A percentile compares a stretch with the other conserved stretches of the same genome.
Conservation (phyloP, 495 filamentous ascomycete genomes). For the Podospora pseudocomata region DNA sequence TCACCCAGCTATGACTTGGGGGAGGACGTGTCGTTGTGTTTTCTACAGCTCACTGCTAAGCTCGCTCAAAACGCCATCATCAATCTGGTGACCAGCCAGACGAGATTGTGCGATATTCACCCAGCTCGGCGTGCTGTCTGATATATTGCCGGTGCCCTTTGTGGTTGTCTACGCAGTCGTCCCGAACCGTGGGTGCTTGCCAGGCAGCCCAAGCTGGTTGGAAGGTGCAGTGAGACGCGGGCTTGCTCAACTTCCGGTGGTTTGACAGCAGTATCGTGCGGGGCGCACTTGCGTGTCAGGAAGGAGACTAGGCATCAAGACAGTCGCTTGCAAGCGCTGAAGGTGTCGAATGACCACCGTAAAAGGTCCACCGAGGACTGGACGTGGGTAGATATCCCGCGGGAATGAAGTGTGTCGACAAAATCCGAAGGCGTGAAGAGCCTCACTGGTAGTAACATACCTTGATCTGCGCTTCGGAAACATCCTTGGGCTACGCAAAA, state of each 20-base stretch:
- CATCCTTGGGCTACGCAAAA: slow-evolving; percentile 73
- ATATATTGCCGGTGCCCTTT: slow-evolving; percentile 23
- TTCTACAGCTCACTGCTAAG: slow-evolving; percentile 32
- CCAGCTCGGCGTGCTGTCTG: slow-evolving; percentile 23
- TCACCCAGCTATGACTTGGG: slow-evolving; percentile 11
- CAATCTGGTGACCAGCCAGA: slow-evolving; percentile 34
- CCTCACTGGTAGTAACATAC: slow-evolving; percentile 91
- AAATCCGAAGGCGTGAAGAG: slow-evolving; percentile 50
- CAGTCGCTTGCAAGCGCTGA: slow-evolving; percentile 24
- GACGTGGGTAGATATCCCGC: slow-evolving; percentile 43
- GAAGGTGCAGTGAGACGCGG: slow-evolving; percentile 39
- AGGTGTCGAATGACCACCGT: slow-evolving; percentile 21
- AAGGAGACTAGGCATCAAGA: slow-evolving; percentile 40
- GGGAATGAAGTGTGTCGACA: slow-evolving; percentile 45
- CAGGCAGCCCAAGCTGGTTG: slow-evolving; percentile 45
- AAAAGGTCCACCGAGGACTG: slow-evolving; percentile 38
- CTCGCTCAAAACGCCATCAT: slow-evolving; percentile 26
- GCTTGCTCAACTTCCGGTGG: slow-evolving; percentile 46
- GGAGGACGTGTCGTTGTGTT: not conserved
- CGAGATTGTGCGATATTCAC: slow-evolving; percentile 19
- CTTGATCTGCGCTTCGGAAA: slow-evolving; percentile 94
- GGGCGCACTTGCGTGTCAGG: slow-evolving; percentile 28
- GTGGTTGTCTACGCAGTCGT: slow-evolving; percentile 19
- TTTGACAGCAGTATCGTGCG: slow-evolving; percentile 24
- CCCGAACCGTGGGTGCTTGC: slow-evolving; percentile 45